Percentiles rank a stretch among this genome's conserved stretches.
Conservation (phyloP, 1,284 basidiomycete species). For the Cerrena zonata region DNA sequence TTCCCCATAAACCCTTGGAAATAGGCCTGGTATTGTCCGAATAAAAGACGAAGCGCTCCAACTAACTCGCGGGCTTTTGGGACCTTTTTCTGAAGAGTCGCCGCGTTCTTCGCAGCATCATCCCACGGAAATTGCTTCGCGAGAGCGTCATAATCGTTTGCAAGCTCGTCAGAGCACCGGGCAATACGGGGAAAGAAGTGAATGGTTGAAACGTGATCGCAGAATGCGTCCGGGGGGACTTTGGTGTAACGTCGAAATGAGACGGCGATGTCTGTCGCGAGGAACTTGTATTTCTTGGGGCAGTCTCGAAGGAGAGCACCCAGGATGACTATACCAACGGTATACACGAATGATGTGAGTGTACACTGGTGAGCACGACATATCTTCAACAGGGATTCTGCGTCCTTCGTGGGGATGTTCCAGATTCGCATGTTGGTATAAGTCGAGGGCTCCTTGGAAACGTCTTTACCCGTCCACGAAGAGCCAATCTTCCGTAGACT, state of each 20-base stretch:
- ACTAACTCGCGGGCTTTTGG: conserved; percentile 19
- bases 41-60: conserved; percentile 32
- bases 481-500: conserved; percentile 19
- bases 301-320: conserved; percentile 22
- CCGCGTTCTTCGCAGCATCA: conserved; percentile 15
- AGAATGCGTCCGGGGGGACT: conserved; percentile 27
- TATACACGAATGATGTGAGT: conserved; percentile 30
- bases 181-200: conserved; percentile 19
- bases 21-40: conserved; percentile 23
- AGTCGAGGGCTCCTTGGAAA: conserved; percentile 15
- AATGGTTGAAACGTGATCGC: conserved; percentile 29
- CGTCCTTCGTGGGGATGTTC: conserved; percentile 21
- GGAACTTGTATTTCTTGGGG: conserved; percentile 28
- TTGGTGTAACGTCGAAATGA: conserved; percentile 32
- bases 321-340: conserved; percentile 24
- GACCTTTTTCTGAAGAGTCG: conserved; percentile 18
- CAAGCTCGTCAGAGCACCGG: conserved; percentile 5
- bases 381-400: conserved; percentile 20
- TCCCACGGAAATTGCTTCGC: conserved; percentile 22
- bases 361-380: conserved; percentile 32
- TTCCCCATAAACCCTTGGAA: conserved; percentile 25
- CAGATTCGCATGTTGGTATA: conserved; percentile 21
- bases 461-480: conserved; percentile 33
- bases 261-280: conserved; percentile 29
- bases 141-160: neutral